Evolutionary conservation across 83 land plant genomes (phyloP).

Genomic region (Diphasiastrum complanatum): DNA sequence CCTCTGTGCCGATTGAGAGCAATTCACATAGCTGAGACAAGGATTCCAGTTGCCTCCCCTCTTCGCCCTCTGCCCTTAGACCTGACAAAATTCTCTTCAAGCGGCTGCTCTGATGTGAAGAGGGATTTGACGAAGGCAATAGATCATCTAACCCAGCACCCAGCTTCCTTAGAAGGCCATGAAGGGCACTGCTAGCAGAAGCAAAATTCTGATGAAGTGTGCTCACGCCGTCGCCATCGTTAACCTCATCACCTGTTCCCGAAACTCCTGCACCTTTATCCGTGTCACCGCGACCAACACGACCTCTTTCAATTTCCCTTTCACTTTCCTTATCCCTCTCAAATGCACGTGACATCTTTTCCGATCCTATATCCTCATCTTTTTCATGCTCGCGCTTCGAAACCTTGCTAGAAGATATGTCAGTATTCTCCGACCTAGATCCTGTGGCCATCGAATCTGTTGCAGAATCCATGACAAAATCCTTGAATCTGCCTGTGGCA

Average conservation of each 20-base stretch:
- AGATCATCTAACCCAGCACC: slow-evolving; percentile 96
- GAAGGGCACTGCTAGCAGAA: slow-evolving; percentile 93
- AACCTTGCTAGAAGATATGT: too few species aligned
- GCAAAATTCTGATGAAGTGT: slow-evolving; percentile 83
- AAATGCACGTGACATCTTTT: too few species aligned
- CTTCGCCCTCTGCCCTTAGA: slow-evolving; percentile 87
- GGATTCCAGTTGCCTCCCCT: slow-evolving; percentile 58
- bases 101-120: slow-evolving; percentile 64
- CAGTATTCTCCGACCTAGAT: slow-evolving; percentile 40
- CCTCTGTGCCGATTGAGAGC: slow-evolving; percentile 91
- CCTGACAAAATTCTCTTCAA: slow-evolving; percentile 88
- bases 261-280: slow-evolving; percentile 18
- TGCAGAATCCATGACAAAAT: slow-evolving; percentile 47
- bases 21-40: slow-evolving; percentile 92
- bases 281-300: too few species aligned
- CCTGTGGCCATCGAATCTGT: slow-evolving; percentile 33
- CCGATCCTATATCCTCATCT: slow-evolving; percentile 23
- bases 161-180: slow-evolving; percentile 80
- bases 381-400: slow-evolving; percentile 24
- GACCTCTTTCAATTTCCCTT: too few species aligned
- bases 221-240: slow-evolving; percentile 60
- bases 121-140: slow-evolving; percentile 53
- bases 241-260: slow-evolving; percentile 59
- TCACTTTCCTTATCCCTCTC: slow-evolving; percentile 74
- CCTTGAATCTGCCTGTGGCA: too few species aligned